Evolutionary conservation across 2,329 filamentous ascomycete genomes (phyloP), one percentile per base, ranked within the genome.

Genomic region (Fusarium sp.): DNA sequence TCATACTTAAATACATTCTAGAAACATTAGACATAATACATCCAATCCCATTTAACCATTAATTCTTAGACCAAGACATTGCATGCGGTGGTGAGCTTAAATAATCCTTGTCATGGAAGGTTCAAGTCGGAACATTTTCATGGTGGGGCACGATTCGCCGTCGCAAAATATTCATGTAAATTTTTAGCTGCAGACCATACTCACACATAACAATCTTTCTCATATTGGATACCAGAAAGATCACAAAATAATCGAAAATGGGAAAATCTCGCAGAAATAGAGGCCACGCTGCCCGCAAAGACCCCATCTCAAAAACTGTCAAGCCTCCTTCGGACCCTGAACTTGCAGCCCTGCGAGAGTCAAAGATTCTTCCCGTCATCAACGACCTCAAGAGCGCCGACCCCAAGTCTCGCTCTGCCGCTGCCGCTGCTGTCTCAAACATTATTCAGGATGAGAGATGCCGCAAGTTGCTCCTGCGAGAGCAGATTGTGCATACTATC

Each of bases 241-340:
- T 25, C 13, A 27, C 38, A 30, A 38, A 43, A 45, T 22, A 22
- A 45, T 16, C n/a, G n/a, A 53, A 45, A 18, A 91, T 91, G 88
- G 89, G 80, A 45, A 91, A 91, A 79, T 86, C 87, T 29, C 83
- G 88, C 41, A 83, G 85, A 62, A 87, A 84, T 75, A 82, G 86
- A 67, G 83, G 79, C 67, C 84, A 83, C 69, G 80, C 80, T 38
- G 79, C 79, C 49, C 85, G 87, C 56, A 79, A 84, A 58, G 84
- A 89, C 74, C 88, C 88, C 63, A 83, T 89, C 54, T 80, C 83
- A 60, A 90, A 89, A 76, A 77, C 84, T 22, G 80, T 87, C 76
- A 91, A 90, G 75, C 86, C 86, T 22, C 88, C 87, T 7, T 81
- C 88, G 3, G 89, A 91, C 74, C 88, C 89, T 9, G 87, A 90